Conservation (phyloP, 345 rosid species). For the Eucalyptus guilfoylei region DNA sequence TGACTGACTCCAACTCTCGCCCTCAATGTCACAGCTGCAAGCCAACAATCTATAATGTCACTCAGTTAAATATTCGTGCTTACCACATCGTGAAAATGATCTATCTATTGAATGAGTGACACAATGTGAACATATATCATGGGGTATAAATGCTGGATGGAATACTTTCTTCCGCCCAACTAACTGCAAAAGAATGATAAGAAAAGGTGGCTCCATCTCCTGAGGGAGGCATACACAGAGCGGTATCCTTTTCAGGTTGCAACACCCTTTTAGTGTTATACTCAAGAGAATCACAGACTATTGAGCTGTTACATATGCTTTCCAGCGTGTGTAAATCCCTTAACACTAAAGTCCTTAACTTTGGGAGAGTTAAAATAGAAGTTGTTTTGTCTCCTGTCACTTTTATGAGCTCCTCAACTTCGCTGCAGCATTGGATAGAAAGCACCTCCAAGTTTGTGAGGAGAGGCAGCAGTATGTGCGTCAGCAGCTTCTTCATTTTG, state of each 20-base stretch:
- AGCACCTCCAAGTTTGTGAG: not conserved
- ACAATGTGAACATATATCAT: not conserved
- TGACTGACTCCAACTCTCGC: not conserved
- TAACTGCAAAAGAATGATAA: not conserved
- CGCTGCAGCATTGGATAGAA: not conserved
- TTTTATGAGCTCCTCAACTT: not conserved
- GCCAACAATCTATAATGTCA: not conserved
- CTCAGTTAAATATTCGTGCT: not conserved
- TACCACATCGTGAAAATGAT: not conserved
- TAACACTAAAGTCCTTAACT: not conserved
- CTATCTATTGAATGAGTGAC: not conserved
- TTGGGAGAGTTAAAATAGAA: not conserved
- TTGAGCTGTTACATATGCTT: not conserved
- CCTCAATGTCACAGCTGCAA: not conserved
- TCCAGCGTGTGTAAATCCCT: not conserved
- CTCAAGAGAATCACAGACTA: not conserved
- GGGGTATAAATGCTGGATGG: not conserved
- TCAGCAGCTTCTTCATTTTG: not conserved
- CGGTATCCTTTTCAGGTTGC: not conserved
- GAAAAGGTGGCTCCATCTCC: not conserved
- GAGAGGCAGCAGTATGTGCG: not conserved
- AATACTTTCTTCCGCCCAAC: not conserved
- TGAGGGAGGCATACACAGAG: not conserved
- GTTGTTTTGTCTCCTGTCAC: not conserved
- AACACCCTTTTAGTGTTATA: not conserved